Conservation (phyloP, 345 rosid species). For the Eucalyptus coolabah region DNA sequence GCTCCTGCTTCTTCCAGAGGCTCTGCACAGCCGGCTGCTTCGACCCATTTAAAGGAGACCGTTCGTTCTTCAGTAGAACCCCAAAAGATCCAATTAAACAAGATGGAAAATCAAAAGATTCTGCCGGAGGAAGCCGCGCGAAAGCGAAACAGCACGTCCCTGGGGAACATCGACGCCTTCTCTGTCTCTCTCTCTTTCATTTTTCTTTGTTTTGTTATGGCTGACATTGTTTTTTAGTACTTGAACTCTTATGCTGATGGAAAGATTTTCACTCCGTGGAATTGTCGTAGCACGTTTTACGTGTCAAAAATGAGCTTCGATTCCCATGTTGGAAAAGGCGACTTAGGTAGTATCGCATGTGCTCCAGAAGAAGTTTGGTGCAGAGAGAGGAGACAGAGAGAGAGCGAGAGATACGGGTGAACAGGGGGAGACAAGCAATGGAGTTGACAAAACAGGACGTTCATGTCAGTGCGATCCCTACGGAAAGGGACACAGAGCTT, state of each 20-base stretch:
- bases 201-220: not conserved
- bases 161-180: not conserved
- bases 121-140: not conserved
- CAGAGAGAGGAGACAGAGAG: not conserved
- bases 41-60: not conserved
- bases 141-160: not conserved
- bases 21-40: not conserved
- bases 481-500: not conserved
- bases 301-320: not conserved
- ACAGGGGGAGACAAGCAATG: slow-evolving; percentile 3
- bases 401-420: not conserved
- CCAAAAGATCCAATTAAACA: not conserved
- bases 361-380: not conserved
- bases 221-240: not conserved
- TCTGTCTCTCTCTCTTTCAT: not conserved
- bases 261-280: not conserved
- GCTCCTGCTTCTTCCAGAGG: not conserved
- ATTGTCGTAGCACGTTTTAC: not conserved
- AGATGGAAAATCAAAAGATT: not conserved
- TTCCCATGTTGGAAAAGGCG: not conserved
- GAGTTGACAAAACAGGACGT: not conserved
- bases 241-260: not conserved
- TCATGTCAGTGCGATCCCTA: not conserved
- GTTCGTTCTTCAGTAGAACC: not conserved
- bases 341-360: not conserved